phyloP scores from a whole-genome alignment of 2,329 filamentous ascomycete species.

The Cercospora sp. region DNA sequence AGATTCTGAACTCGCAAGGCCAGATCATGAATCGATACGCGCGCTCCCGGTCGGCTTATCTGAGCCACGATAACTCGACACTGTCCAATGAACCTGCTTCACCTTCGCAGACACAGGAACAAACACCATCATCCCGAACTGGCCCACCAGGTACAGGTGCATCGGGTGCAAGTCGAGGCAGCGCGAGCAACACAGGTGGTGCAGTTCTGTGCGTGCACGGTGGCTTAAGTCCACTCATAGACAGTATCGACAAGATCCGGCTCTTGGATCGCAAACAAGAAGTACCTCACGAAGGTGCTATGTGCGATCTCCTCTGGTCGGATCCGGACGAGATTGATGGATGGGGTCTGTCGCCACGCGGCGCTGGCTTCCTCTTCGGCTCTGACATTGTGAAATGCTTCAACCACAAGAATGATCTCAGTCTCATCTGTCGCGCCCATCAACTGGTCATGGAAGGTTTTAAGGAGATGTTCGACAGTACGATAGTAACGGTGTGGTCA shows the following conservation, averaged over 20 bases:
- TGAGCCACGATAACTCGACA: constrained; percentile 27
- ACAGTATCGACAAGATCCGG: constrained; percentile 92
- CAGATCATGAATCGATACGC: constrained; percentile 73
- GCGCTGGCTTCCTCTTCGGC: constrained; percentile 93
- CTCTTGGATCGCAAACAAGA: constrained; percentile 96
- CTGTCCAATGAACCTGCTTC: constrained; percentile 40
- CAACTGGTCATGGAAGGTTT: constrained; percentile 99
- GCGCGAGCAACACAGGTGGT: constrained; percentile 64
- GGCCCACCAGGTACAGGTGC: constrained; percentile 80
- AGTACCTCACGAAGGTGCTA: constrained; percentile 95
- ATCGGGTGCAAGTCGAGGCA: constrained; percentile 64
- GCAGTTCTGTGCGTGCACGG: constrained; percentile 95
- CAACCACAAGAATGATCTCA: constrained; percentile 91
- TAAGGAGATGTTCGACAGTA: constrained; percentile 97
- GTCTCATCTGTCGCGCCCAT: constrained; percentile 88
- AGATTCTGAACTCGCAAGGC: constrained; percentile 83
- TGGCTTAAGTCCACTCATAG: constrained; percentile 85
- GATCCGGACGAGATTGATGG: constrained; percentile 97
- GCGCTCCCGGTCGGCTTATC: constrained; percentile 42
- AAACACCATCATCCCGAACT: constrained; percentile 37
- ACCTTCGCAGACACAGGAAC: constrained; percentile 41
- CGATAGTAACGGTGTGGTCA: constrained; percentile 91
- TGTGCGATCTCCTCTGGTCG: constrained; percentile 98
- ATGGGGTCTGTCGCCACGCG: constrained; percentile 91
- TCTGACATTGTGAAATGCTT: constrained; percentile 94